phyloP scores from a whole-genome alignment of 352 stramenopile species.

The Phytophthora citrophthora region DNA sequence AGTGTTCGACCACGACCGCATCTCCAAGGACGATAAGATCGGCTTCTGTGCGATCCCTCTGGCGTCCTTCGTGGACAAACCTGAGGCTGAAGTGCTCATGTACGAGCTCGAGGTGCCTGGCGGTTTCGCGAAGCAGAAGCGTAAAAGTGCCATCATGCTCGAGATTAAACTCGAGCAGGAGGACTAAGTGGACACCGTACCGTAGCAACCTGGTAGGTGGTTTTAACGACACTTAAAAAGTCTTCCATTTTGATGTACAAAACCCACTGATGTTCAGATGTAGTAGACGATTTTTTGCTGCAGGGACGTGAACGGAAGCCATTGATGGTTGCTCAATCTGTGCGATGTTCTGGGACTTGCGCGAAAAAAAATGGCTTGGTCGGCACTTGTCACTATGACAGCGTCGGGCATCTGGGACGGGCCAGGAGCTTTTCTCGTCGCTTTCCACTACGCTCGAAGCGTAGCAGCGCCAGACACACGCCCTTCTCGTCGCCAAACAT shows the following conservation, averaged over 20 bases:
- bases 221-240: constrained; percentile 14
- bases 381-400: constrained; percentile 34
- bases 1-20: constrained; percentile 76
- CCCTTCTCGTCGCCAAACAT: constrained; percentile 32
- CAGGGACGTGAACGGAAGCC: too few species aligned
- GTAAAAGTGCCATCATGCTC: constrained; percentile 75
- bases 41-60: constrained; percentile 63
- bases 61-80: constrained; percentile 49
- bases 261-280: neutral
- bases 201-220: constrained; percentile 8
- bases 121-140: constrained; percentile 66
- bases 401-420: constrained; percentile 26
- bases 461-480: constrained; percentile 27
- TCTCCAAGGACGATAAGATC: constrained; percentile 84
- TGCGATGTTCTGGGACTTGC: constrained; percentile 29
- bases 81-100: constrained; percentile 63
- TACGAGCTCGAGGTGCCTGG: constrained; percentile 63
- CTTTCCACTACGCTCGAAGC: constrained; percentile 16
- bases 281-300: neutral
- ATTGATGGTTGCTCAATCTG: constrained; percentile 1
- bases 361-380: constrained; percentile 27
- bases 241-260: constrained; percentile 21
- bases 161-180: constrained; percentile 76
- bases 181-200: constrained; percentile 28
- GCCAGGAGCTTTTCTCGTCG: constrained; percentile 25